A percentile compares a stretch with the other conserved stretches of the same genome.
Evolutionary conservation across 768 basidiomycete species (phyloP).

Genomic region (Cyclocybe aegerita): DNA sequence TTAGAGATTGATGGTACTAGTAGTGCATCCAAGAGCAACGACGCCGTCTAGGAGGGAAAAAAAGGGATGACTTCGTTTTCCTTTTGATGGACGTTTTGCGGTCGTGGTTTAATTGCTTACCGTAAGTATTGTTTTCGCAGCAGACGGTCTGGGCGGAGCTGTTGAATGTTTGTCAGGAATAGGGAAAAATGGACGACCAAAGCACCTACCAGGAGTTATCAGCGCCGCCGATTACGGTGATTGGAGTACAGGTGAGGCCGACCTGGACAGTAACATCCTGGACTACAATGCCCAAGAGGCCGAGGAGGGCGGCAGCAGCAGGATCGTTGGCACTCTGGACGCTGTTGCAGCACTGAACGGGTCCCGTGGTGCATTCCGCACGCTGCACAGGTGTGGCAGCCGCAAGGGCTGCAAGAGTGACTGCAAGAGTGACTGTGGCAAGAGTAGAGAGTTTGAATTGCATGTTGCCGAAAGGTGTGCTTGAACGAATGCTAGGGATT

Average conservation of each 20-base stretch:
- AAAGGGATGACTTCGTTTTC: too few species aligned
- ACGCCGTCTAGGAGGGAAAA: too few species aligned
- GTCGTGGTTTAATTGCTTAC: too few species aligned
- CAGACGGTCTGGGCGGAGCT: too few species aligned
- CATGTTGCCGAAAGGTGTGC: constrained; percentile 12
- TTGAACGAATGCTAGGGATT: constrained; percentile 12
- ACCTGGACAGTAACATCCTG: constrained; percentile 21
- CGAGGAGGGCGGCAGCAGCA: constrained; percentile 14
- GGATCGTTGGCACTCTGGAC: constrained; percentile 15
- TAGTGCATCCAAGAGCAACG: too few species aligned
- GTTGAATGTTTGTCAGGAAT: background rate
- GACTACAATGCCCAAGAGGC: constrained; percentile 22
- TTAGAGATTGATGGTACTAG: too few species aligned
- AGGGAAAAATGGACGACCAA: background rate
- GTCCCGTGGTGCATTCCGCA: constrained; percentile 22
- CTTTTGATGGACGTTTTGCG: too few species aligned
- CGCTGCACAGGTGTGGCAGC: constrained; percentile 16
- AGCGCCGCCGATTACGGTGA: constrained; percentile 22
- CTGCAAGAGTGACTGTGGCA: constrained; percentile 17
- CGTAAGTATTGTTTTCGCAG: too few species aligned
- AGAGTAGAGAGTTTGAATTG: constrained; percentile 19
- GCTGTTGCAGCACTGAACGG: constrained; percentile 30
- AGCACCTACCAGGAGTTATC: constrained; percentile 20
- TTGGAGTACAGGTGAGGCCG: constrained; percentile 26
- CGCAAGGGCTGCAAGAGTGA: constrained; percentile 21